Evolutionary conservation across 1,284 basidiomycete species (phyloP).

Genomic region (Cryptococcus amylolentus): DNA sequence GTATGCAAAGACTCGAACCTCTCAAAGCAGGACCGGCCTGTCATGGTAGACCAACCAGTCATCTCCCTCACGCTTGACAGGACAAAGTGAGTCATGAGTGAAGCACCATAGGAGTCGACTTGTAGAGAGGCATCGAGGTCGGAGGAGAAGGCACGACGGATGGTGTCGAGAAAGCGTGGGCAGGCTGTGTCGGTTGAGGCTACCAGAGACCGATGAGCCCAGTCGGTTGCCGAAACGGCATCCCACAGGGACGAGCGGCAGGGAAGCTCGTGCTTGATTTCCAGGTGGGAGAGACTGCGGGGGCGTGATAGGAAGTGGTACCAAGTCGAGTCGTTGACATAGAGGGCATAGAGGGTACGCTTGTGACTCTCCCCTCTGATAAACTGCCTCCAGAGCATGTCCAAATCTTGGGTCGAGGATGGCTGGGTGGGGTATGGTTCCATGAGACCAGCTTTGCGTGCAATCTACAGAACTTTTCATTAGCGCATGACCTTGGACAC

Average conservation of each 20-base stretch:
- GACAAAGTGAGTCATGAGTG: slow-evolving; percentile 26
- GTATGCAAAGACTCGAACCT: slow-evolving; percentile 24
- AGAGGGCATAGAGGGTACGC: slow-evolving; percentile 18
- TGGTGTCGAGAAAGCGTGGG: slow-evolving; percentile 18
- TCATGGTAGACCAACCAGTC: slow-evolving; percentile 38
- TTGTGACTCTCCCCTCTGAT: slow-evolving; percentile 8
- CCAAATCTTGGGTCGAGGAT: slow-evolving; percentile 2
- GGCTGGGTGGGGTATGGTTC: slow-evolving; percentile 5
- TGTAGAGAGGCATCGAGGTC: background rate
- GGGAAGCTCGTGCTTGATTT: slow-evolving; percentile 37
- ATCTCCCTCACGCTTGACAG: slow-evolving; percentile 26
- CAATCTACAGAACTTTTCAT: background rate
- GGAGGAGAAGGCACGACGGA: slow-evolving; percentile 10
- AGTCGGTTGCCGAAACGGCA: slow-evolving; percentile 14
- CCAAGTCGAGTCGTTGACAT: slow-evolving; percentile 28
- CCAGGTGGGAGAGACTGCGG: slow-evolving; percentile 29
- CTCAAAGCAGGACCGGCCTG: slow-evolving; percentile 27
- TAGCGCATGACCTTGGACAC: background rate
- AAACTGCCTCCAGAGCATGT: slow-evolving; percentile 8
- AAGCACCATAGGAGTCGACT: slow-evolving; percentile 12
- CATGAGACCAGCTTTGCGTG: slow-evolving; percentile 7
- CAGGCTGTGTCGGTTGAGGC: background rate
- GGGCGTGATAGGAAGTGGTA: slow-evolving; percentile 33
- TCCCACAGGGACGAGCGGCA: slow-evolving; percentile 20
- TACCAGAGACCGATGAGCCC: slow-evolving; percentile 28